Base-by-base conservation (phyloP, 345 rosid genomes). In the rapeseed (Brassica napus) region DNA sequence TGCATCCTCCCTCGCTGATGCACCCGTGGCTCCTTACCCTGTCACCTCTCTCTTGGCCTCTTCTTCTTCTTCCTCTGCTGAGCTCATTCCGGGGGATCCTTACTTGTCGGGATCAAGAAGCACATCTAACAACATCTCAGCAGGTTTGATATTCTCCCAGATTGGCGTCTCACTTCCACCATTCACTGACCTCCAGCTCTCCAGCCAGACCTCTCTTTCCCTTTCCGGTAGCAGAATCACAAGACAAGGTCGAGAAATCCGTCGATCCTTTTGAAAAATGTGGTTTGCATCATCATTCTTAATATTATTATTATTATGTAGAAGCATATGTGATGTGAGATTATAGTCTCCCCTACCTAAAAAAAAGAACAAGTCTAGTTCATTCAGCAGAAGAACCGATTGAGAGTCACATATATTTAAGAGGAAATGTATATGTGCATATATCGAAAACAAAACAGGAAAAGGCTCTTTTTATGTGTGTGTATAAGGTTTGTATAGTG, bases 1-100 rank as follows among this genome's bases (percentile, higher is more conserved):
- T 8, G 92, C 95, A 1, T 93, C 98, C 15, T 90, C 98, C 61
- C 94, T 93, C 15, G 76, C 88, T 69, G 98, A 93, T 73, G 86
- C 87, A 82, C 95, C 98, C 0, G 92, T 91, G 77, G 86, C 95
- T 52, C 97, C 98, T 7, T 93, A 90, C 73, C 95, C 92, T 24
- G 92, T 91, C 67, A 91, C 90, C 77, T 87, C 97, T 74, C 88
- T 88, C 72, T 75, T 90, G 2, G 92, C 86, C 23, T 89, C 97
- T 47, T 83, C 97, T 39, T 85, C 89, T 3, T 79, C 93, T 6
- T 85, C 93, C 6, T 83, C 89, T 69, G 82, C 94, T 35, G 94
- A 90, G 75, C 84, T 81, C 65, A 82, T 84, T 62, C 82, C 93
- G 6, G 93, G 89, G n/a, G 79, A 84, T 74, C 82, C 86, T 8